Evolutionary conservation across 2,329 filamentous ascomycete genomes (phyloP).

Genomic region (Trichoderma atroviride): DNA sequence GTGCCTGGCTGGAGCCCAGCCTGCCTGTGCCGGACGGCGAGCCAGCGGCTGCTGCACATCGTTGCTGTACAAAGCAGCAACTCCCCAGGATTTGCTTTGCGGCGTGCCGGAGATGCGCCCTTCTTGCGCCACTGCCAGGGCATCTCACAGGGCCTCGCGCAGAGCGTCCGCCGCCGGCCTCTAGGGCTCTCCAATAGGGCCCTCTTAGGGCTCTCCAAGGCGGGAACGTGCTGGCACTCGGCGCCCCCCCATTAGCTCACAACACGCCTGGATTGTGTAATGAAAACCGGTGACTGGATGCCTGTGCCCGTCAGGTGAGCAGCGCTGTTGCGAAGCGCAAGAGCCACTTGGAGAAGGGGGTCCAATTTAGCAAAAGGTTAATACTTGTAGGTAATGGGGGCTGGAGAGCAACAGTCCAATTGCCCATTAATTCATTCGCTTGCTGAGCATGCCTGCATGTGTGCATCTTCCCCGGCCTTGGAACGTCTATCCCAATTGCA

Average conservation of each 20-base stretch:
- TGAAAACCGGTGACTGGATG: slow-evolving; percentile 50
- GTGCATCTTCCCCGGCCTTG: background rate
- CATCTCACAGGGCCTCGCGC: background rate
- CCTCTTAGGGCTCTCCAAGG: slow-evolving; percentile 14
- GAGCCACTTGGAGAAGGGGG: slow-evolving; percentile 19
- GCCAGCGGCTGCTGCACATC: background rate
- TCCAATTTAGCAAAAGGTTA: background rate
- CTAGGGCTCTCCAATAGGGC: slow-evolving; percentile 23
- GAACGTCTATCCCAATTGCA: background rate
- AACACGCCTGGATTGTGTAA: slow-evolving; percentile 50
- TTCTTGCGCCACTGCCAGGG: slow-evolving; percentile 13
- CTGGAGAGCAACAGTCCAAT: background rate
- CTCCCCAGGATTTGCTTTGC: background rate
- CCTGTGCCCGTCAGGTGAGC: slow-evolving; percentile 28
- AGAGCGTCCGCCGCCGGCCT: slow-evolving; percentile 1
- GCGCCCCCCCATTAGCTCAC: slow-evolving; percentile 36
- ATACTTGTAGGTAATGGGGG: background rate
- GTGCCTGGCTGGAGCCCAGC: background rate
- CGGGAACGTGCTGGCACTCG: slow-evolving; percentile 27
- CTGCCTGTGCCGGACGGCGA: background rate
- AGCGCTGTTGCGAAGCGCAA: slow-evolving; percentile 20
- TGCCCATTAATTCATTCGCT: background rate
- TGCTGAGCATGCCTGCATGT: background rate
- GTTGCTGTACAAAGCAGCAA: background rate
- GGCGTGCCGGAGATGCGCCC: slow-evolving; percentile 11